Conservation (phyloP, 805 yeast species). For the Saccharomyces jurei region DNA sequence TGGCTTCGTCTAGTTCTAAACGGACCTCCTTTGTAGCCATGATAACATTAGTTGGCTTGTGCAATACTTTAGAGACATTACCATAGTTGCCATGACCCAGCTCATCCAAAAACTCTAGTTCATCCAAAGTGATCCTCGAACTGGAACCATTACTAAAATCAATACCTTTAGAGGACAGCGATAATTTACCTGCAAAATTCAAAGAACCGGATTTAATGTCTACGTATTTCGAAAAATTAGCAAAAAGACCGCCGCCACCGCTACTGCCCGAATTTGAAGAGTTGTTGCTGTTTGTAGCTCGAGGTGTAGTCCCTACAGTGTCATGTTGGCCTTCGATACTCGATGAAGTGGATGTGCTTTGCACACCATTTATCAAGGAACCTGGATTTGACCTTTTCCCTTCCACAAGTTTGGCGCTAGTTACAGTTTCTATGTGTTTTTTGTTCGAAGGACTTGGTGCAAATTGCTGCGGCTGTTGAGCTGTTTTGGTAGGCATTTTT, state of each 20-base stretch:
- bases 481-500: slow-evolving; percentile 18
- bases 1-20: slow-evolving; percentile 86
- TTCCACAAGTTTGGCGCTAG: slow-evolving; percentile 5
- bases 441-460: slow-evolving; percentile 23
- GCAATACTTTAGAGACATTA: slow-evolving; percentile 85
- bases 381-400: slow-evolving; percentile 28
- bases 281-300: slow-evolving; percentile 6
- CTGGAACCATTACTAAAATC: slow-evolving; percentile 84
- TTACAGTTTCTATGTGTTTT: slow-evolving; percentile 4
- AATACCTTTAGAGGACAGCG: slow-evolving; percentile 84
- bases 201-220: slow-evolving; percentile 89
- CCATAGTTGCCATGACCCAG: slow-evolving; percentile 96
- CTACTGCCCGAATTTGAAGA: slow-evolving; percentile 13
- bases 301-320: slow-evolving; percentile 24
- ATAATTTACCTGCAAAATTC: slow-evolving; percentile 88
- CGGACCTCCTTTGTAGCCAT: slow-evolving; percentile 99
- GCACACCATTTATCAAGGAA: slow-evolving; percentile 23
- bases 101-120: slow-evolving; percentile 74
- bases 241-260: slow-evolving; percentile 52
- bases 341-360: slow-evolving; percentile 30
- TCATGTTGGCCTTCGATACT: slow-evolving; percentile 21
- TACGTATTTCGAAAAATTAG: slow-evolving; percentile 68
- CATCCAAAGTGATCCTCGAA: slow-evolving; percentile 79
- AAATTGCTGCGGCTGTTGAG: slow-evolving; percentile 22
- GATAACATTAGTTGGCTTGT: slow-evolving; percentile 80